Evolutionary conservation across 2,329 filamentous ascomycete species (phyloP).

Genomic region (Hawksworthiomyces lignivorus): DNA sequence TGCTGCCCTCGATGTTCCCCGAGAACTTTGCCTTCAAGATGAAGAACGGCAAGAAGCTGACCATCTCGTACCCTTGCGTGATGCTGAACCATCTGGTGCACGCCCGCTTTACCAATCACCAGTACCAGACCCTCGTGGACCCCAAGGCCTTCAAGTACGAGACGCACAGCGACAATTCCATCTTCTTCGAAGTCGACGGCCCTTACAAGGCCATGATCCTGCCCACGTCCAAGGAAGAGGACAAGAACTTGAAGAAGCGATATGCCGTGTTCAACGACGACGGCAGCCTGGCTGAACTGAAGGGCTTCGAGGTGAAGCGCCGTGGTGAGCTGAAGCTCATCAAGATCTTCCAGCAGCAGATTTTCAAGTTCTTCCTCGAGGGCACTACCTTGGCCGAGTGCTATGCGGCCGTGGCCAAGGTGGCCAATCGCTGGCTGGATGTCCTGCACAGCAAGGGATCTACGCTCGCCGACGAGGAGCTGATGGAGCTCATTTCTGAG

Average conservation of each 20-base stretch:
- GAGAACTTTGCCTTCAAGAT: slow-evolving; percentile 94
- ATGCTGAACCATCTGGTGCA: slow-evolving; percentile 99
- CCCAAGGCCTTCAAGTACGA: slow-evolving; percentile 78
- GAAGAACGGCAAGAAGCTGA: slow-evolving; percentile 90
- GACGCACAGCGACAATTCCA: slow-evolving; percentile 96
- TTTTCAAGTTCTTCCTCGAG: slow-evolving; percentile 98
- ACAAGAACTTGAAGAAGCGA: slow-evolving; percentile 98
- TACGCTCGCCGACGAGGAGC: slow-evolving; percentile 88
- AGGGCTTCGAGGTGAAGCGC: slow-evolving; percentile 96
- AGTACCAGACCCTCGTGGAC: slow-evolving; percentile 87
- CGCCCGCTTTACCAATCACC: slow-evolving; percentile 89
- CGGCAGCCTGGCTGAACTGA: slow-evolving; percentile 87
- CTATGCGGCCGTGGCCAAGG: slow-evolving; percentile 84
- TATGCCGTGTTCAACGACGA: slow-evolving; percentile 99
- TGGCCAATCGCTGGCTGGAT: slow-evolving; percentile 94
- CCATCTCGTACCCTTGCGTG: slow-evolving; percentile 96
- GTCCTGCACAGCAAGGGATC: slow-evolving; percentile 82
- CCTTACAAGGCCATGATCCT: slow-evolving; percentile 97
- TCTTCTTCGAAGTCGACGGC: slow-evolving; percentile 98
- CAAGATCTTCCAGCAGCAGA: slow-evolving; percentile 98
- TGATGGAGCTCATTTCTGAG: slow-evolving; percentile 99
- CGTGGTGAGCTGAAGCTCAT: slow-evolving; percentile 97
- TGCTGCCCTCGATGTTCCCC: slow-evolving; percentile 90
- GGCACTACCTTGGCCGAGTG: slow-evolving; percentile 81
- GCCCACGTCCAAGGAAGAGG: slow-evolving; percentile 95